Percentiles rank a stretch among this genome's conserved stretches.
phyloP scores from a whole-genome alignment of 169 alveolate genomes.

The Eimeria praecox region DNA sequence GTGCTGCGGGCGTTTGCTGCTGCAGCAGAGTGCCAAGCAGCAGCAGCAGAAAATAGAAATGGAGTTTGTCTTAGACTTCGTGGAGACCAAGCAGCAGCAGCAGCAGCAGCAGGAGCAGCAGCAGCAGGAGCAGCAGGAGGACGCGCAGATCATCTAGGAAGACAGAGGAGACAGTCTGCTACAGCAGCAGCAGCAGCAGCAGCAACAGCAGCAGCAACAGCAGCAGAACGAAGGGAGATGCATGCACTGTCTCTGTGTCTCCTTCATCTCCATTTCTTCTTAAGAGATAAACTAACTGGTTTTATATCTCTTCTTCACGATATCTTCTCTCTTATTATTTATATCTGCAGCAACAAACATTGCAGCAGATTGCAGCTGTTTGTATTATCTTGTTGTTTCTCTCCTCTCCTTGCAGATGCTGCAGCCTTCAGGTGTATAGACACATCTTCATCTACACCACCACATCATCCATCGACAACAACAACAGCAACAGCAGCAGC shows the following conservation, averaged over 20 bases:
- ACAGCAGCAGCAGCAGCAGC: neutral
- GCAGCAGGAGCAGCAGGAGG: neutral
- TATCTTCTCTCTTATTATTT: neutral
- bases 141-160: neutral
- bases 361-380: neutral
- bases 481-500: too few relatives aligned
- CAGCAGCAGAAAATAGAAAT: neutral
- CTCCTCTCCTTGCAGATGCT: conserved; percentile 3
- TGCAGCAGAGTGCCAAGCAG: conserved; percentile 47
- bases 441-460: neutral
- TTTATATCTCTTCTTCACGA: neutral
- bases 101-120: neutral
- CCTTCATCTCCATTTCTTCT: neutral
- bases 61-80: neutral
- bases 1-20: conserved; percentile 38
- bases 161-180: neutral
- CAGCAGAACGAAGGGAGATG: neutral
- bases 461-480: neutral
- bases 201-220: neutral
- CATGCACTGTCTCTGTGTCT: conserved; percentile 59
- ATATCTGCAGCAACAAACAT: neutral
- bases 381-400: neutral
- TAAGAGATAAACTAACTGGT: neutral
- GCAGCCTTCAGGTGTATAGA: neutral
- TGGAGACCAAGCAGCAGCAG: neutral